Conservation (phyloP, 106 monocot species). For the Alisma plantagoaquatica region DNA sequence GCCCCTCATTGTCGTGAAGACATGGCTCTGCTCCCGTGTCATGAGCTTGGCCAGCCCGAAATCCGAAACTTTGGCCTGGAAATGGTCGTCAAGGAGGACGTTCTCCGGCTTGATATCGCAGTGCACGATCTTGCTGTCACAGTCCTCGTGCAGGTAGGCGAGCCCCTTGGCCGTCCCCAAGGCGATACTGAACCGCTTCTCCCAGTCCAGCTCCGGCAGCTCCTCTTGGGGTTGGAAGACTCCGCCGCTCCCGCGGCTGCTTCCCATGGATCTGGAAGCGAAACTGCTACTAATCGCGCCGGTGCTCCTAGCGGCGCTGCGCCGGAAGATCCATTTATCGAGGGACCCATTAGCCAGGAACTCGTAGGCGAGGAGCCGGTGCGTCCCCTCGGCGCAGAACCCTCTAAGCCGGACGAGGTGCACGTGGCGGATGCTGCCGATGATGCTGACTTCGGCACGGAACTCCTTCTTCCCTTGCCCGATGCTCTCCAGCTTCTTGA, state of each 20-base stretch:
- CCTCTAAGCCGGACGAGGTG: conserved; percentile 68
- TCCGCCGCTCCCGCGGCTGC: too few relatives aligned
- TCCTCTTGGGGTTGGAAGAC: background rate
- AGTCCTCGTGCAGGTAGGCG: conserved; percentile 27
- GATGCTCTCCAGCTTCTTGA: conserved; percentile 28
- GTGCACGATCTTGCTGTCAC: conserved; percentile 20
- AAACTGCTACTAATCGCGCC: too few relatives aligned
- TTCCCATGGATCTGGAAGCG: too few relatives aligned
- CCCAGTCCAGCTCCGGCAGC: too few relatives aligned
- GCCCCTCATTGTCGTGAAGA: conserved; percentile 61
- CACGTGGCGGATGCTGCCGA: conserved; percentile 51
- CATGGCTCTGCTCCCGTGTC: conserved; percentile 18
- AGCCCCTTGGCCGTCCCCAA: conserved; percentile 30
- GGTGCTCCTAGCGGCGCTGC: too few relatives aligned
- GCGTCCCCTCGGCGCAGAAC: conserved; percentile 33
- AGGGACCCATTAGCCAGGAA: conserved; percentile 35
- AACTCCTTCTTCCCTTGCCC: conserved; percentile 31
- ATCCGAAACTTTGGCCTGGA: conserved; percentile 24
- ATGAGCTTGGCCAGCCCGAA: conserved; percentile 44
- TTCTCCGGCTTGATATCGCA: conserved; percentile 31
- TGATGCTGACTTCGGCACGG: conserved; percentile 21
- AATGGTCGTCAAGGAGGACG: conserved; percentile 19
- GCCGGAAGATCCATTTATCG: conserved; percentile 21
- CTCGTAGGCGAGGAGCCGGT: conserved; percentile 33
- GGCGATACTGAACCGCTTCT: conserved; percentile 20